Evolutionary conservation across 2,329 filamentous ascomycete species (phyloP).

Genomic region (Venturiaceae sp.): DNA sequence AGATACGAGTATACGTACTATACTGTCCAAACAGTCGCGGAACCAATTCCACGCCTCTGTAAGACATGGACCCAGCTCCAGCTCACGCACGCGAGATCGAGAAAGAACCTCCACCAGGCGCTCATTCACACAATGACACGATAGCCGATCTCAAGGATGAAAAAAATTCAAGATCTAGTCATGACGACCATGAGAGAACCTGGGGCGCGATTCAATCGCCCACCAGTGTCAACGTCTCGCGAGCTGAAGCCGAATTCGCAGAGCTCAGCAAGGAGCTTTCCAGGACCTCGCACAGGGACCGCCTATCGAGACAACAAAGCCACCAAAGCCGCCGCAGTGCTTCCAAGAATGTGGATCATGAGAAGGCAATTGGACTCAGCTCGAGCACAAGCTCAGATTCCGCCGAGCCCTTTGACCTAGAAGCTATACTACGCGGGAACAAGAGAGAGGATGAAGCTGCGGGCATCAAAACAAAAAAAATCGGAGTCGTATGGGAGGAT

Average conservation of each 20-base stretch:
- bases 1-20: neutral
- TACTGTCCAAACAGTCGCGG: neutral
- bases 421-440: constrained; percentile 61
- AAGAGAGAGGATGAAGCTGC: constrained; percentile 62
- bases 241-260: constrained; percentile 61
- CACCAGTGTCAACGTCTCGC: constrained; percentile 51
- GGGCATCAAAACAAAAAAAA: constrained; percentile 71
- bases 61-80: neutral
- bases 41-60: neutral
- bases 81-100: neutral
- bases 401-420: constrained; percentile 62
- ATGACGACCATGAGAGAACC: neutral
- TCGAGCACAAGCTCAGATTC: constrained; percentile 24
- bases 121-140: neutral
- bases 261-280: constrained; percentile 46
- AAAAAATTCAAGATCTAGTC: neutral
- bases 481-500: constrained; percentile 70
- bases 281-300: constrained; percentile 28
- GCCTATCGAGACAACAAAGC: constrained; percentile 22
- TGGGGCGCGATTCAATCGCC: neutral
- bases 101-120: neutral
- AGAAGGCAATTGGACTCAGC: constrained; percentile 14
- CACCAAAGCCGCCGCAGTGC: constrained; percentile 12
- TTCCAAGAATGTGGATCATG: constrained; percentile 11
- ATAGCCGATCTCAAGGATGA: neutral